These are phyloP conservation scores for Crithidia acanthocephali DNA, from an alignment of 208 protist species.

Conservation along the genomic window DNA sequence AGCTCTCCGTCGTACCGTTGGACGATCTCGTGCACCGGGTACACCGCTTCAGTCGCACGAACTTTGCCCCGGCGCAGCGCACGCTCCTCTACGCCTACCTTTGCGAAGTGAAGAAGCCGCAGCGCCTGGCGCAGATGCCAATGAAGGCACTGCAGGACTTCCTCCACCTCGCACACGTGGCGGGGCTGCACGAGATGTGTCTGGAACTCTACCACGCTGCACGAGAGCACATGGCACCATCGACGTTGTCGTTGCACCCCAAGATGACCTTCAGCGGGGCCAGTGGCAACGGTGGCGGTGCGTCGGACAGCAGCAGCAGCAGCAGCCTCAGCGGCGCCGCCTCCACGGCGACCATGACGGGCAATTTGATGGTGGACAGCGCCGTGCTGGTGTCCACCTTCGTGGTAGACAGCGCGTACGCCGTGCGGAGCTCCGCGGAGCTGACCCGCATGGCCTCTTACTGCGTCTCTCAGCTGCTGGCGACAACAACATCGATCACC, in stretches of 20 bases:
- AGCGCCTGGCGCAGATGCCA: conserved; percentile 38
- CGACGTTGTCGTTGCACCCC: conserved; percentile 16
- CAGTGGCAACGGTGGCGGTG: neutral
- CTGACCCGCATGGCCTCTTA: conserved; percentile 56
- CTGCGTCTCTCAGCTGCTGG: conserved; percentile 37
- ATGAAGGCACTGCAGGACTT: conserved; percentile 57
- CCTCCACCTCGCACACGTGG: conserved; percentile 58
- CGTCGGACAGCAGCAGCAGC: neutral
- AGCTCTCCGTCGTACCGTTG: conserved; percentile 42
- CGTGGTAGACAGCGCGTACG: conserved; percentile 81
- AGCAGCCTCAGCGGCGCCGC: neutral
- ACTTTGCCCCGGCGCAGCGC: conserved; percentile 50
- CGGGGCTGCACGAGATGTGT: conserved; percentile 53
- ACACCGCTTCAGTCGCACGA: conserved; percentile 68
- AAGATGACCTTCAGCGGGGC: neutral
- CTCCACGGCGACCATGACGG: neutral
- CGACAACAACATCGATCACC: neutral
- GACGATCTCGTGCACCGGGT: conserved; percentile 62
- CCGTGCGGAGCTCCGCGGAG: conserved; percentile 38
- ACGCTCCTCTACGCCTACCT: conserved; percentile 57
- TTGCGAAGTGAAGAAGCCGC: conserved; percentile 41
- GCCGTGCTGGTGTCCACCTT: conserved; percentile 47
- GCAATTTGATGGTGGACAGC: conserved; percentile 5
- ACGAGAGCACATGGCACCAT: conserved; percentile 26
- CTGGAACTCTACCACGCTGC: conserved; percentile 59